phyloP scores from a whole-genome alignment of 352 stramenopile species.

The Hyaloperonospora brassicae region DNA sequence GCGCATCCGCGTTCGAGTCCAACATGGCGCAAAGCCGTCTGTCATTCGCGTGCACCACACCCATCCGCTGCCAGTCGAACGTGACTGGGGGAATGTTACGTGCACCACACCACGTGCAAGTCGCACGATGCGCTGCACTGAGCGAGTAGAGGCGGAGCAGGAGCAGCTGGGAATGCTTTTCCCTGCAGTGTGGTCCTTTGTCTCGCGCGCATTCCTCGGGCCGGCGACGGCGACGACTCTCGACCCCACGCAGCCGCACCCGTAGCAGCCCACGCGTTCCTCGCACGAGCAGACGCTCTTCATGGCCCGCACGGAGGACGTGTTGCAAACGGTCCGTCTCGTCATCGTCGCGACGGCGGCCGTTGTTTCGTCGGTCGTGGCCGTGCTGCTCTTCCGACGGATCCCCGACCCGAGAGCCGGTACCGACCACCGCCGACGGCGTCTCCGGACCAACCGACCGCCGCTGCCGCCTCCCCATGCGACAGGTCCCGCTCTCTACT shows the following conservation, averaged over 20 bases:
- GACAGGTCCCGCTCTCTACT: constrained; percentile 45
- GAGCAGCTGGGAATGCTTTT: constrained; percentile 19
- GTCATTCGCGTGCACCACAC: not conserved
- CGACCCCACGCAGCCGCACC: not conserved
- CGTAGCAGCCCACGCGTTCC: not conserved
- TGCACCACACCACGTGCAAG: not conserved
- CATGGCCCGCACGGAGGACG: constrained; percentile 13
- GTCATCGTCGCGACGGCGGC: constrained; percentile 34
- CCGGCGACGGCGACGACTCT: not conserved
- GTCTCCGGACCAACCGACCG: constrained; percentile 12
- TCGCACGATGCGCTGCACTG: not conserved
- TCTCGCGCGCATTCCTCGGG: not conserved
- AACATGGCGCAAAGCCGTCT: constrained; percentile 9
- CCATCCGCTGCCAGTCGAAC: too few relatives aligned
- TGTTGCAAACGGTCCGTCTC: constrained; percentile 29
- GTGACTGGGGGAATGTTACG: not conserved
- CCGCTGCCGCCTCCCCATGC: constrained; percentile 18
- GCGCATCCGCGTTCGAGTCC: constrained; percentile 21
- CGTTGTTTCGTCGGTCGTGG: constrained; percentile 31
- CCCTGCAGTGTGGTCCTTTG: constrained; percentile 10
- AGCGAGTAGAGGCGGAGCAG: constrained; percentile 20
- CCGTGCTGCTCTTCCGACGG: constrained; percentile 26
- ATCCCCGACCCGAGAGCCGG: constrained; percentile 26
- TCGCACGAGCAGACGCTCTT: not conserved
- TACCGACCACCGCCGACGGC: constrained; percentile 3